Percentiles rank a stretch among this genome's conserved stretches.
These are phyloP conservation scores for Cyberlindnera samutprakarnensis DNA, from an alignment of 805 yeast genomes.

Conservation along the genomic window DNA sequence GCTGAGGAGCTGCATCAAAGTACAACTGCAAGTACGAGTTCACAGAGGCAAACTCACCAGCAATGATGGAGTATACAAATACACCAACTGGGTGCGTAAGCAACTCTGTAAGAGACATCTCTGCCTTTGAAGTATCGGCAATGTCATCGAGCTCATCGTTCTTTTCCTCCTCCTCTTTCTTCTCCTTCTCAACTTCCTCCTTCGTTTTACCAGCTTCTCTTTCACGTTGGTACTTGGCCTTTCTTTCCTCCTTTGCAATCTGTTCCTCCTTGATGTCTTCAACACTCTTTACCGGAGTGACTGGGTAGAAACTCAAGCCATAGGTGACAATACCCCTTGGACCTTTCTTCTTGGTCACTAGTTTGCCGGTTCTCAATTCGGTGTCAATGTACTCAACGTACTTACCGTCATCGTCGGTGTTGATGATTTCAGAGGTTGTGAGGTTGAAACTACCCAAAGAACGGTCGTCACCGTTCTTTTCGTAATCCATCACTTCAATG, in stretches of 20 bases:
- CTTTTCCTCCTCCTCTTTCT: conserved; percentile 23
- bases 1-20: conserved; percentile 68
- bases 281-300: conserved; percentile 69
- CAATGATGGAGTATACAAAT: conserved; percentile 56
- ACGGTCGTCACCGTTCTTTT: conserved; percentile 71
- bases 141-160: conserved; percentile 31
- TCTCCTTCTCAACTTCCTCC: conserved; percentile 15
- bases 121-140: conserved; percentile 31
- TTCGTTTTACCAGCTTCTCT: conserved; percentile 17
- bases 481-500: conserved; percentile 89
- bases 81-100: conserved; percentile 65
- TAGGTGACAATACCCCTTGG: conserved; percentile 77
- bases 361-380: conserved; percentile 49
- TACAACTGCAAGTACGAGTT: conserved; percentile 65
- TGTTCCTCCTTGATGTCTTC: conserved; percentile 60
- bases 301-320: conserved; percentile 76
- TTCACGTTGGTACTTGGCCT: conserved; percentile 14
- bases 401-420: conserved; percentile 52
- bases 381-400: conserved; percentile 52
- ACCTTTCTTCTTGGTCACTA: conserved; percentile 71
- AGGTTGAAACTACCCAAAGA: conserved; percentile 79
- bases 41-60: conserved; percentile 46
- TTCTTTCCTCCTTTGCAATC: conserved; percentile 30
- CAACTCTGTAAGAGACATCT: conserved; percentile 52
- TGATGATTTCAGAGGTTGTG: conserved; percentile 57